Evolutionary conservation across 1,139 yeast genomes (phyloP).

Genomic region (Scheffersomyces illinoinensis): DNA sequence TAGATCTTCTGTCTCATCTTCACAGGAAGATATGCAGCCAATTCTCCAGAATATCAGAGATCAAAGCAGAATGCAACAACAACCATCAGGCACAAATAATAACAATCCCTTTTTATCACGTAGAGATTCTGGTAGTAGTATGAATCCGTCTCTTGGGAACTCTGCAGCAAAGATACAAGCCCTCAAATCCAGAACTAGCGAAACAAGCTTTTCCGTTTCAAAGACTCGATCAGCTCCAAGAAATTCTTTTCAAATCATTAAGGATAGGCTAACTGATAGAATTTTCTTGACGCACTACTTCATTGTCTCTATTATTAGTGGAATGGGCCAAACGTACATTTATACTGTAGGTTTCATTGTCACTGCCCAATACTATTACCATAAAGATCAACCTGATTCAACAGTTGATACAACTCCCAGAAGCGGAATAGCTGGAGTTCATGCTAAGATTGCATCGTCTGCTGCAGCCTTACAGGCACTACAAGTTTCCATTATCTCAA

Average conservation of each 20-base stretch:
- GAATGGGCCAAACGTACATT: conserved; percentile 46
- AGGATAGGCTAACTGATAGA: conserved; percentile 23
- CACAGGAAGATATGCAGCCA: conserved; percentile 14
- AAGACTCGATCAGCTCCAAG: conserved; percentile 5
- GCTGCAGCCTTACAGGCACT: conserved; percentile 44
- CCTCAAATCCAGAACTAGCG: background rate
- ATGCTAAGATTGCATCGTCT: conserved; percentile 10
- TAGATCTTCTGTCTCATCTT: conserved; percentile 21
- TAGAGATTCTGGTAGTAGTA: conserved; percentile 12
- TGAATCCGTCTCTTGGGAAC: conserved; percentile 1
- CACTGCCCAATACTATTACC: conserved; percentile 38
- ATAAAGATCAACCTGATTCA: conserved; percentile 6
- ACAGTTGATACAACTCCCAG: background rate
- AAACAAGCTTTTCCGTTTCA: conserved; percentile 6
- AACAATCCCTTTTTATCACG: conserved; percentile 11
- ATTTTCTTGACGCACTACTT: conserved; percentile 35
- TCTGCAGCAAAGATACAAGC: background rate
- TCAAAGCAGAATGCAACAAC: conserved; percentile 6
- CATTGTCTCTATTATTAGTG: conserved; percentile 37
- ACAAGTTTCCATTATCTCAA: conserved; percentile 45
- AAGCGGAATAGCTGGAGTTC: conserved; percentile 4
- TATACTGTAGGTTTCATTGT: conserved; percentile 47
- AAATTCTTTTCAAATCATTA: conserved; percentile 27
- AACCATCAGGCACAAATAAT: background rate
- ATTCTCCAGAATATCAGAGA: conserved; percentile 13